Base-by-base conservation (phyloP, 768 basidiomycete genomes). In the Wakefieldia striispora region DNA sequence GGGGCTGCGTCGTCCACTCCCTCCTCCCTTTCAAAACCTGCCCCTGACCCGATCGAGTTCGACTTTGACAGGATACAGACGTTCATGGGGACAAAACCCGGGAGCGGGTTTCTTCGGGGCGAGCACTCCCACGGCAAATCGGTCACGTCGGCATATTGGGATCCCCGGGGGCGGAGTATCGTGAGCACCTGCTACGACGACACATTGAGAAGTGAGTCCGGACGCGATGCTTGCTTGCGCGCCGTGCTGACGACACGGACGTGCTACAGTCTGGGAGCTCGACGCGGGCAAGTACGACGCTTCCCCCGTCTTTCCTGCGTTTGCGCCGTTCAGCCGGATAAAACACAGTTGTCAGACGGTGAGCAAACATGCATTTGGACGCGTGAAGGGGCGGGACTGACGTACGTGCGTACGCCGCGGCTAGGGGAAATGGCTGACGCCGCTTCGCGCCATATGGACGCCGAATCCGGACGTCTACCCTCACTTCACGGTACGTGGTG, bases 101-200 rank as follows among this genome's bases (percentile, higher is more conserved):
- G 85, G 8, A 71, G 73, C 39, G 75, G 80, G 0, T 68, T 71
- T 17, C 67, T 90, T 24, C 81, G 86, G 5, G 85, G 74, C 3
- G 81, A 85, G 58, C 86, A 79, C 75, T 65, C 64, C 13, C 91
- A 93, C 60, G 77, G 80, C 49, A 88, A 88, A 63, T 86, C 87
- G 14, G 87, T 82, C 39, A 91, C 84, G 53, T 83, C 91, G 14
- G 91, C 87, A 0, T 91, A 86, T 57, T 93, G 91, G 91, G 89
- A 92, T 65, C 81, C 89, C 3, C 74, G 84, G 49, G 91, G 91
- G 3, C 78, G 86, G 23, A 75, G 80, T 44, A 83, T 93, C 51
- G 83, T 92, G 41, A 91, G 88, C 65, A 93, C 91, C 5, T 84
- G 84, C 63, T 93, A 93, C 56, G 91, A 93, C 55, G 84, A 93